Base-by-base conservation (phyloP, 345 rosid species). In the Isatis tinctoria region DNA sequence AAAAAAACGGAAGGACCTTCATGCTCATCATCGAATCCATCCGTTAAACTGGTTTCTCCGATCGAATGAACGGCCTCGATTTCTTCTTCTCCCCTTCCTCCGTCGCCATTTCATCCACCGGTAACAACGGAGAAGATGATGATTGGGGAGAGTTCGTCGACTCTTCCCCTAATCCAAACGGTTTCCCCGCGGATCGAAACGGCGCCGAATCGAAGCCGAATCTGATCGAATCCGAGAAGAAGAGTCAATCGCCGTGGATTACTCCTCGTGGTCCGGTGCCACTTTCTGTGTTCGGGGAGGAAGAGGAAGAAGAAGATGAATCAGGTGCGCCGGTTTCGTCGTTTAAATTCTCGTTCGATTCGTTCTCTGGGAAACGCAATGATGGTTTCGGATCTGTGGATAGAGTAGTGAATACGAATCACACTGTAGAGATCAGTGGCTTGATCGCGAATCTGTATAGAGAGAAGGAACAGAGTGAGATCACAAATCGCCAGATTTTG, bases 61-160 rank as follows among this genome's bases (percentile, higher is more conserved):
- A 72, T 71, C 63, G 17, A 18, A 63, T 74, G 74, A 81, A 62
- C 83, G 88, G 78, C 66, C 81, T 72, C 2, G 79, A 81, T 79
- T 75, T 75, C 76, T 67, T 68, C 69, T 48, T 62, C 27, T 35
- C 81, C 70, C 64, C 76, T 43, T 49, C 81, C 0, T 8, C 70
- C 27, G 11, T 56, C 62, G 28, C 12, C 59, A 62, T 7, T 58
- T 0, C 66, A 58, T 32, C 62, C 28, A 45, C 70, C 26, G 32
- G 11, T 22, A 65, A 58, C 67, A 5, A 20, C 63, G 60, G 24
- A 52, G 72, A 59, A n/a, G 98, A 88, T 27, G 90, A 88, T 41
- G 88, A 88, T 69, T 94, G 97, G 97, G 88, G 95, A 65, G 97
- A 90, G 53, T 94, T 91, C 79, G 71, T 85, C 54, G 69, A 75